Conservation (phyloP, 768 basidiomycete genomes). For the Lactarius evosmus region DNA sequence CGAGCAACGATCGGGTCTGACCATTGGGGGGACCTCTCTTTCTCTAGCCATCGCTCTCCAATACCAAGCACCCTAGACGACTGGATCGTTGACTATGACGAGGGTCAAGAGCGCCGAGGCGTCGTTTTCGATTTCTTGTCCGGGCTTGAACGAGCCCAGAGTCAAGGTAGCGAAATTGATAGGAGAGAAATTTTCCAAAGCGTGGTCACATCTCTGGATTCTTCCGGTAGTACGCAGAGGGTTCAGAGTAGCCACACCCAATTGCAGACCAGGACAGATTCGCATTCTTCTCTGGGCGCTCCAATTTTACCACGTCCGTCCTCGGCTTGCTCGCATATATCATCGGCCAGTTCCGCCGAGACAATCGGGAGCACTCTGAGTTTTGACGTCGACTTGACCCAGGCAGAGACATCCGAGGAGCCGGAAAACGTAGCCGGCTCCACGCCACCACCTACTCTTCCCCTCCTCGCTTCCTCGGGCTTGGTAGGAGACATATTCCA, state of each 20-base stretch:
- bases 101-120: neutral
- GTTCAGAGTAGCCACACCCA: neutral
- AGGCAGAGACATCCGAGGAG: neutral
- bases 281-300: neutral
- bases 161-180: neutral
- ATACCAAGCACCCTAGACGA: neutral
- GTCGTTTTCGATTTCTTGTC: neutral
- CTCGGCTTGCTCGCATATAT: constrained; percentile 11
- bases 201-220: neutral
- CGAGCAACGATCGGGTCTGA: neutral
- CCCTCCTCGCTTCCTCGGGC: neutral
- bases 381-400: neutral
- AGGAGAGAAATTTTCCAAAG: neutral
- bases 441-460: neutral
- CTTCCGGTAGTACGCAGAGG: neutral
- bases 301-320: neutral
- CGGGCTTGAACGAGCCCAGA: neutral
- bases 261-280: neutral
- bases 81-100: neutral
- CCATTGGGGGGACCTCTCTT: neutral
- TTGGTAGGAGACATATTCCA: neutral
- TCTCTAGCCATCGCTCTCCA: neutral
- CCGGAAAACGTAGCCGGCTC: neutral
- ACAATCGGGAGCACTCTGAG: constrained; percentile 2
- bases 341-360: neutral